phyloP scores from a whole-genome alignment of 2,329 filamentous ascomycete species.

The Knufia petricola region DNA sequence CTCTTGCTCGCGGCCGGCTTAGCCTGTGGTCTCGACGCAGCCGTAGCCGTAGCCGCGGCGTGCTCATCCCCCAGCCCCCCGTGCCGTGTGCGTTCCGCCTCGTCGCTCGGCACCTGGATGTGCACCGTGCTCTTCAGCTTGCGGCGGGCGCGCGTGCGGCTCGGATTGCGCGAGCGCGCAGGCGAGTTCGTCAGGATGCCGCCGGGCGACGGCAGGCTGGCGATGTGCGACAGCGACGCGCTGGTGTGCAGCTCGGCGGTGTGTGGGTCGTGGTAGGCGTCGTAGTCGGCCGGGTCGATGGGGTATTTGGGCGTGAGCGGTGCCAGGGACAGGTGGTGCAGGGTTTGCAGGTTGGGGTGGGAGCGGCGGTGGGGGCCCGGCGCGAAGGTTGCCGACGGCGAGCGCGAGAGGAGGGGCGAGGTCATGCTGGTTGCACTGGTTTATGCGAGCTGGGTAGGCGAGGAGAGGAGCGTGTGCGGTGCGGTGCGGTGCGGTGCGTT shows the following conservation, averaged over 20 bases:
- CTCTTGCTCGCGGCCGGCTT: constrained; percentile 7
- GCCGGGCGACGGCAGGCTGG: constrained; percentile 22
- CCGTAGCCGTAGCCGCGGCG: too few relatives aligned
- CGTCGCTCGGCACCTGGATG: constrained; percentile 10
- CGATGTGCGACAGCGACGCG: constrained; percentile 25
- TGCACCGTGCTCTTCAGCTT: constrained; percentile 16
- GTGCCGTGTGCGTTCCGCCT: background rate
- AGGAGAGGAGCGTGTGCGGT: background rate
- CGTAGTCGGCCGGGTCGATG: constrained; percentile 33
- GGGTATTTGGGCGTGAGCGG: constrained; percentile 48
- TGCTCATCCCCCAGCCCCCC: too few relatives aligned
- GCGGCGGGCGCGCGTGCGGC: constrained; percentile 15
- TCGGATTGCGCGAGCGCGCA: constrained; percentile 14
- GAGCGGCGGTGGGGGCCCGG: constrained; percentile 39
- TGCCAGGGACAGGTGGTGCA: constrained; percentile 49
- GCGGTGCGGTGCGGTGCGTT: background rate
- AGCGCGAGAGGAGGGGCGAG: constrained; percentile 17
- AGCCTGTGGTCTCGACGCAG: constrained; percentile 8
- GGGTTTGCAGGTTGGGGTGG: constrained; percentile 43
- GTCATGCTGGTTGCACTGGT: background rate
- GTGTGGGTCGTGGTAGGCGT: constrained; percentile 29
- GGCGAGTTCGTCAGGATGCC: constrained; percentile 17
- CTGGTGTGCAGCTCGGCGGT: constrained; percentile 30
- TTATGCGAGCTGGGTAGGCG: background rate
- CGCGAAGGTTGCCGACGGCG: constrained; percentile 19